Base-by-base conservation (phyloP, 1,284 basidiomycete species). In the Austroboletus niveus region DNA sequence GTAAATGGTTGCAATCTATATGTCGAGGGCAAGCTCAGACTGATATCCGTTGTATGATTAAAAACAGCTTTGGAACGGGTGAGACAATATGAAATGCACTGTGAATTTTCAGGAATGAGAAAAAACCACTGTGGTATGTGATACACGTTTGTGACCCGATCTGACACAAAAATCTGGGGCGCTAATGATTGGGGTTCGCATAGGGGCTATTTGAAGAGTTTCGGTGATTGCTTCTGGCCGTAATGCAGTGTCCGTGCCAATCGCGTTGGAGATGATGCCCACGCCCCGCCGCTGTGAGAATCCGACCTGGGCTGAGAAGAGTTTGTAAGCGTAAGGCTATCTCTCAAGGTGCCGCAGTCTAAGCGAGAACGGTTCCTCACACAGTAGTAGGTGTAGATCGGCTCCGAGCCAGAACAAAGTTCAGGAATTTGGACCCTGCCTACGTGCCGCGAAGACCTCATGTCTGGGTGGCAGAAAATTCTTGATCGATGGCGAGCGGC, bases 261-360 rank as follows among this genome's bases (percentile, higher is more conserved):
- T 46, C 32, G 43, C 52, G 14, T 22, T 52, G 12, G 20, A 15
- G n/a, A 15, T 40, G 39, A 38, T 44, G 30, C 22, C 24, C 22
- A 44, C 40, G 52, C 53, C 20, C 8, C 20, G 10, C 38, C 11
- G 27, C 42, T 36, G 52, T 60, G 50, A 57, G 49, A 65, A 48
- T 32, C 39, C 8, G 27, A 12, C 29, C 11, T 36, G 44, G 12
- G 15, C 36, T 22, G 24, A 31, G 36, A 43, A 24, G 31, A n/a
- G 30, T 9, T 20, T 22, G 5, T 32, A 38, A 49, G 27, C 44
- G 39, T 49, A 51, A 60, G 29, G 47, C 49, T 42, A 44, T 41
- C 8, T 40, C 20, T 4, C 38, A 40, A 38, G 11, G 20, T 29
- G 27, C 27, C 27, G 27, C 27, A 8, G 29, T 29, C 4, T 29